Evolutionary conservation across 2,329 filamentous ascomycete species (phyloP).

Genomic region (Cercospora brassicicola): DNA sequence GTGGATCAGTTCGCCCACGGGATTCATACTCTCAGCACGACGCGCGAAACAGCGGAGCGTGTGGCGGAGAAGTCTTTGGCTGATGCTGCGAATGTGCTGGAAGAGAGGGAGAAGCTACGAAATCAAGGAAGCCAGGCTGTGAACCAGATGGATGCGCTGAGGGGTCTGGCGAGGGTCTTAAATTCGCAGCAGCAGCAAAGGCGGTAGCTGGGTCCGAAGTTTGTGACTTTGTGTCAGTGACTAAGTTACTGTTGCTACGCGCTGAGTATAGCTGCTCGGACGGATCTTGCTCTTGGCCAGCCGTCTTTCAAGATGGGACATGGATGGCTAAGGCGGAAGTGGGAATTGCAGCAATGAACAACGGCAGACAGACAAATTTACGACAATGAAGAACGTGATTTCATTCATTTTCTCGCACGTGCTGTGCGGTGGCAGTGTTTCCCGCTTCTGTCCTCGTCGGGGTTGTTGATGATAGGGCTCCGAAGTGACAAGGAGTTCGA

Average conservation of each 20-base stretch:
- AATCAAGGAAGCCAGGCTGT: slow-evolving; percentile 69
- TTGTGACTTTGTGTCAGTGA: neutral
- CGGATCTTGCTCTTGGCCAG: neutral
- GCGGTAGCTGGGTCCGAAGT: slow-evolving; percentile 2
- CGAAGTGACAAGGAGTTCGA: neutral
- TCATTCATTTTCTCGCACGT: neutral
- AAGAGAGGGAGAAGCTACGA: slow-evolving; percentile 65
- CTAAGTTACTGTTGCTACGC: neutral
- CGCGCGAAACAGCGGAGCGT: slow-evolving; percentile 69
- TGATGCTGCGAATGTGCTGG: slow-evolving; percentile 68
- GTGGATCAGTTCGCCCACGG: slow-evolving; percentile 85
- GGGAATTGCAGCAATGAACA: neutral
- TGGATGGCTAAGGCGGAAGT: neutral
- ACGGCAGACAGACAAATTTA: neutral
- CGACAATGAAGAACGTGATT: neutral
- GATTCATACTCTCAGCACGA: slow-evolving; percentile 79
- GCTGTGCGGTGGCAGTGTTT: neutral
- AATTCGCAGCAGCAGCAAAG: slow-evolving; percentile 31
- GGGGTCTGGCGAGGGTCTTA: slow-evolving; percentile 68
- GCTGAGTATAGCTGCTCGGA: neutral
- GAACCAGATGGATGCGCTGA: slow-evolving; percentile 71
- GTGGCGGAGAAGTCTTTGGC: slow-evolving; percentile 75
- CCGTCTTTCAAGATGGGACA: neutral
- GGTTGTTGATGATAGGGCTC: neutral
- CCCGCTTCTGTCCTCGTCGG: neutral